Percentiles rank a stretch among this genome's conserved stretches.
Conservation (phyloP, 495 filamentous ascomycete species). For the Letharia columbiana region DNA sequence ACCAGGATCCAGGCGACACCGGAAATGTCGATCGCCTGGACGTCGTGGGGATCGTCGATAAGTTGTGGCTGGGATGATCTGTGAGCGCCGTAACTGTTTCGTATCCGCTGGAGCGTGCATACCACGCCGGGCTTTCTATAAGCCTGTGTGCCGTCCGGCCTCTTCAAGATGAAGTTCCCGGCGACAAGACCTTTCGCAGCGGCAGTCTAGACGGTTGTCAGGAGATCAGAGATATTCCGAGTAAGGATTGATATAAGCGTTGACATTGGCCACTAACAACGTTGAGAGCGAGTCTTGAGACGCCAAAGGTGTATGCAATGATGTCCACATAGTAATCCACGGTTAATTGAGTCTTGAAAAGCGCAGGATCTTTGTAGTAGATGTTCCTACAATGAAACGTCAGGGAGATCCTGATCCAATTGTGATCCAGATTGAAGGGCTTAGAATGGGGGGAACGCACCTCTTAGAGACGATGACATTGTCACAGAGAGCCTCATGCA, state of each 20-base stretch:
- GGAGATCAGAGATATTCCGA: background rate
- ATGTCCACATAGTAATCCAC: slow-evolving; percentile 79
- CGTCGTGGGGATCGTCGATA: slow-evolving; percentile 51
- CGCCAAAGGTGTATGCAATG: slow-evolving; percentile 65
- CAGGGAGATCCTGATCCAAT: background rate
- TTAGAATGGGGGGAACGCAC: slow-evolving; percentile 31
- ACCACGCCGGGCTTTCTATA: slow-evolving; percentile 12
- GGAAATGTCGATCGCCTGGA: slow-evolving; percentile 46
- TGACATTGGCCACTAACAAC: slow-evolving; percentile 41
- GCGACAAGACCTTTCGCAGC: slow-evolving; percentile 65
- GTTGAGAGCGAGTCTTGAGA: slow-evolving; percentile 53
- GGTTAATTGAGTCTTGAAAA: slow-evolving; percentile 66
- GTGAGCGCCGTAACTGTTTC: background rate
- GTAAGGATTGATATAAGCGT: background rate
- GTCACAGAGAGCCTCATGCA: slow-evolving; percentile 56
- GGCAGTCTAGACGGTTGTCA: slow-evolving; percentile 39
- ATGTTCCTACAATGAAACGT: slow-evolving; percentile 56
- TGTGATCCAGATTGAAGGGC: background rate
- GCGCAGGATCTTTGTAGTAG: slow-evolving; percentile 75
- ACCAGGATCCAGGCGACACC: slow-evolving; percentile 64
- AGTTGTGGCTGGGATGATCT: slow-evolving; percentile 48
- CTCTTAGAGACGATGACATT: slow-evolving; percentile 68
- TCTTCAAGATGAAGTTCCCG: slow-evolving; percentile 43
- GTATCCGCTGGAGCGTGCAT: background rate
- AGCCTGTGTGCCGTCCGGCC: slow-evolving; percentile 26